Evolutionary conservation across 169 alveolate species (phyloP).

Genomic region (Eimeria necatrix): DNA sequence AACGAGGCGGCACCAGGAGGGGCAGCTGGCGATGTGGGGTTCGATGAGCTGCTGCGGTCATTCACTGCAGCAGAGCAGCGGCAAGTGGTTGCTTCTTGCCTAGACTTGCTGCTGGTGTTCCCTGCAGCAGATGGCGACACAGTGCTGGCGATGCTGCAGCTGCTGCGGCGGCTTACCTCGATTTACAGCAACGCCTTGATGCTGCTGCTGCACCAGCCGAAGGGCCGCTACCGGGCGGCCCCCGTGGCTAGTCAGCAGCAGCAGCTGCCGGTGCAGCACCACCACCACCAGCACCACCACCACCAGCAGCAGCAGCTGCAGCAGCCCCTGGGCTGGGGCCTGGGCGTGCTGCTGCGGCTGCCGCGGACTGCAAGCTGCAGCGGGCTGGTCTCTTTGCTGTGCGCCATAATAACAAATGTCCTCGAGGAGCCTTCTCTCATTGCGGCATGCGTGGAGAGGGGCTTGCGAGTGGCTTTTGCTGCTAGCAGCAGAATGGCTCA

Average conservation of each 20-base stretch:
- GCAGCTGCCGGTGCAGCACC: slow-evolving; percentile 13
- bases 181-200: slow-evolving; percentile 65
- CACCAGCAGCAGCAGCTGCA: slow-evolving; percentile 39
- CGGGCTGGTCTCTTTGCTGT: slow-evolving; percentile 57
- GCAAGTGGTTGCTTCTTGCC: slow-evolving; percentile 51
- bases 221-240: slow-evolving; percentile 7
- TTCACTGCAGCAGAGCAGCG: slow-evolving; percentile 67
- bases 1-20: not conserved
- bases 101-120: slow-evolving; percentile 41
- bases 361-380: slow-evolving; percentile 72
- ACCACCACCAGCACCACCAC: not conserved
- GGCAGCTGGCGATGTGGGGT: not conserved
- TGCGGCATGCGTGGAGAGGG: slow-evolving; percentile 70
- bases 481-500: slow-evolving; percentile 16
- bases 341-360: slow-evolving; percentile 74
- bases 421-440: slow-evolving; percentile 68
- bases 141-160: slow-evolving; percentile 63
- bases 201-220: slow-evolving; percentile 72
- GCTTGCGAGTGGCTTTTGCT: slow-evolving; percentile 32
- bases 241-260: slow-evolving; percentile 6
- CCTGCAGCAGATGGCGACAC: slow-evolving; percentile 77
- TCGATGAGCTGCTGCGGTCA: slow-evolving; percentile 42
- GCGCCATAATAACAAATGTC: slow-evolving; percentile 28
- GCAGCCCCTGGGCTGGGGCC: slow-evolving; percentile 77
- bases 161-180: slow-evolving; percentile 75